Base-by-base conservation (phyloP, 2,329 filamentous ascomycete species). In the Botrytis byssoidea region DNA sequence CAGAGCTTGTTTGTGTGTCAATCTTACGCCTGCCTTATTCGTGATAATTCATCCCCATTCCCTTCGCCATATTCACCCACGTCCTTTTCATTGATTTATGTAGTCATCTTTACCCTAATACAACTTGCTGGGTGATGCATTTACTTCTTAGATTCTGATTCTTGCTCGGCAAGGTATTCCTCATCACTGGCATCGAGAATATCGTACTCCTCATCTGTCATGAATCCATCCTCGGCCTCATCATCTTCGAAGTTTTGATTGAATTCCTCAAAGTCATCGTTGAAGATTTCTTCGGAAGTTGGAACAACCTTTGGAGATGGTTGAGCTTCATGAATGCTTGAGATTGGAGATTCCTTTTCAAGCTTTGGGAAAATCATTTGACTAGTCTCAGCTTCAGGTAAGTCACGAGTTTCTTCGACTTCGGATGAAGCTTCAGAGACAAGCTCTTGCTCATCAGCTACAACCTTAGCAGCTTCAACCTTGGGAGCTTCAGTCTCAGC, bases 181-280 rank as follows among this genome's bases (percentile, higher is more conserved):
- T 97, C 93, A 78, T 98, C 95, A 74, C 93, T 97, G 61, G 94
- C 95, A 84, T 98, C 94, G 64, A 98, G 89, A 77, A 98, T 95
- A 80, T 99, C 96, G 82, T 98, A 99, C 84, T 99, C 96, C 82
- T 98, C 96, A 77, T 99, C 96, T 0, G 96, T 98, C 86, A 97
- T 84, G 86, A 97, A 98, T 20, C 91, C 93, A 74, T 92, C 90
- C 20, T 90, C 89, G 1, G 87, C 88, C n/a, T 83, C 85, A 59
- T 89, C 86, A 55, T 85, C 85, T 65, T 91, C 90, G n/a, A 89
- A 40, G 65, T 68, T 68, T 89, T 67, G 85, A 85, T 71, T 87
- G 65, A 87, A 84, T 32, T 89, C 86, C 29, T 87, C 86, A 25
- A 82, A 82, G 64, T 84, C 81, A 57, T 80, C 77, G 77, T 73